Percentiles rank a stretch among this genome's conserved stretches.
Evolutionary conservation across 352 stramenopile species (phyloP).

Genomic region (Globisporangium heterothallicum): DNA sequence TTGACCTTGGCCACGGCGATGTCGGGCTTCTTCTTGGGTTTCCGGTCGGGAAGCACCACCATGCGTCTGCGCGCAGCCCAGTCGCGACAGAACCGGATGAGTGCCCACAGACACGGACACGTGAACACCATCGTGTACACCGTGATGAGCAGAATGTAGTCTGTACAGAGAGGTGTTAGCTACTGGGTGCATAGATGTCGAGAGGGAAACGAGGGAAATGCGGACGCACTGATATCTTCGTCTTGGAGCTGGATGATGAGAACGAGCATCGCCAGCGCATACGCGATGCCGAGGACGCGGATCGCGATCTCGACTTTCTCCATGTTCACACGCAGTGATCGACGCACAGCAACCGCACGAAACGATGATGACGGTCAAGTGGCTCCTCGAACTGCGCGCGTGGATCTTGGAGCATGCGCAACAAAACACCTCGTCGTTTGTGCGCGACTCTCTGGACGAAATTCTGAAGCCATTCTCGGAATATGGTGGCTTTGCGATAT

Average conservation of each 20-base stretch:
- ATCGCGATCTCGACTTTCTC: constrained; percentile 70
- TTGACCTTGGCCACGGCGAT: constrained; percentile 64
- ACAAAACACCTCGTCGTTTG: too few relatives aligned
- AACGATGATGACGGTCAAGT: too few relatives aligned
- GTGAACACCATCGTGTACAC: constrained; percentile 83
- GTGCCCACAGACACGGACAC: constrained; percentile 73
- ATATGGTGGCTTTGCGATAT: too few relatives aligned
- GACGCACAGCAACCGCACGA: too few relatives aligned
- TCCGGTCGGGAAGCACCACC: constrained; percentile 60
- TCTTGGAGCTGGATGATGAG: constrained; percentile 51
- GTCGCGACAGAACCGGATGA: constrained; percentile 70
- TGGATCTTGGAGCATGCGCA: too few relatives aligned
- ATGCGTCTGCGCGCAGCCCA: constrained; percentile 45
- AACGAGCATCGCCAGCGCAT: constrained; percentile 46
- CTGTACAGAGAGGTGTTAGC: constrained; percentile 13
- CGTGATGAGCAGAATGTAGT: constrained; percentile 70
- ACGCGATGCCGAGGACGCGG: constrained; percentile 43
- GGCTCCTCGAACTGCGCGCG: too few relatives aligned
- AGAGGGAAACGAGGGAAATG: not conserved
- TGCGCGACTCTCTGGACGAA: too few relatives aligned
- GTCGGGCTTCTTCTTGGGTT: constrained; percentile 70
- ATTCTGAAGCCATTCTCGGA: too few relatives aligned
- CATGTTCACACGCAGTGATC: too few relatives aligned
- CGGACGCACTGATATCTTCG: constrained; percentile 45
- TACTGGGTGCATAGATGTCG: not conserved